Base-by-base conservation (phyloP, 108 stramenopile genomes). In the Skeletonema menzelii region DNA sequence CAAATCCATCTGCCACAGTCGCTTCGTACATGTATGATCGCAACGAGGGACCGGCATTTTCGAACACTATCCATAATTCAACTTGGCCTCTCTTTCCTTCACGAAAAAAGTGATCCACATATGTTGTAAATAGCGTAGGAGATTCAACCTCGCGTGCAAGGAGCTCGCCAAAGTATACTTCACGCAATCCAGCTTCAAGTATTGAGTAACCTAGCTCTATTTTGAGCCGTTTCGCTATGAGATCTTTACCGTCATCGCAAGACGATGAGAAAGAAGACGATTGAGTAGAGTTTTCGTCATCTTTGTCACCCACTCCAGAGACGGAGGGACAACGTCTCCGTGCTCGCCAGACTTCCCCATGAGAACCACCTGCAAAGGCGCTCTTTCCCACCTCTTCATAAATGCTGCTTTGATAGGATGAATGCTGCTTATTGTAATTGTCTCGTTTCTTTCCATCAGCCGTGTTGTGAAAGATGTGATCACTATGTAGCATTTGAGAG, bases 71-170 rank as follows among this genome's bases (percentile, higher is more conserved):
- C 92, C 92, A 93, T 24, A 93, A 63, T 60, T 93, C 92, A 17
- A 90, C 35, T 24, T 82, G 66, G 10, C 70, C 59, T n/a, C 12
- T 44, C 31, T 31, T 37, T 60, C 76, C 65, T 62, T 78, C 61
- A 8, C 90, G 85, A 74, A 91, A 93, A 76, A 93, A 93, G 68
- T 93, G 92, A 66, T 93, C 90, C 13, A 93, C 84, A 66, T 91
- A 93, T n/a, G 64, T 76, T 15, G 92, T 93, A 56, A 82, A 88
- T 27, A 87, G 55, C 17, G 31, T 46, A 5, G 75, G 63, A 5
- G 80, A 75, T 27, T 82, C 66, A 13, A 66, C 69, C 57, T 84
- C 72, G 32, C 71, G 26, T 22, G 65, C 62, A 19, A 93, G 82
- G 49, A 87, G 68, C 27, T 89, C 84, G 15, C 92, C 92, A 70